Base-by-base conservation (phyloP, 306 rosid genomes). In the Arachis hypogaea region DNA sequence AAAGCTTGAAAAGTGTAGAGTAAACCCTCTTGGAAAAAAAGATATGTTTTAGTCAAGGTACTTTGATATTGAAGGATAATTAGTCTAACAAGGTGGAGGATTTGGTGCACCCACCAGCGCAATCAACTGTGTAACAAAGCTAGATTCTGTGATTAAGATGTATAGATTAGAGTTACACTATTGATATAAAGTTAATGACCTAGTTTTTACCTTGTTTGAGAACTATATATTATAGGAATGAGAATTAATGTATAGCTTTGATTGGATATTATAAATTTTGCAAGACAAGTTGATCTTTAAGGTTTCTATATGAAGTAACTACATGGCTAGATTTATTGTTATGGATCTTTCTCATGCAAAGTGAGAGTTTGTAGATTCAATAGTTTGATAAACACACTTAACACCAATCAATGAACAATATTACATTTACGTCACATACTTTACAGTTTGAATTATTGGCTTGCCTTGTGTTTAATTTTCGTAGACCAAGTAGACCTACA, bases 311-410 rank as follows among this genome's bases (percentile, higher is more conserved):
- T 45, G 49, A 45, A 45, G 9, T 45, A 2, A 8, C 10, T 5
- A 45, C 3, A 7, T 45, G 9, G 8, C 49, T 45, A 0, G 49
- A 45, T 45, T 8, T 9, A 5, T 36, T 22, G 28, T 22, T 22
- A 9, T 55, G 40, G 33, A 5, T 55, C 42, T 33, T 68, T 41
- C 41, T 16, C 52, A 41, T 44, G 67, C 22, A 65, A 40, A 2
- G 22, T 11, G 4, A 56, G 18, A 63, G 43, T 49, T 51, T 5
- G 49, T 9, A 42, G 9, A 11, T 42, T 63, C 46, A 65, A 62
- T 79, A 5, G 66, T 64, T 51, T 59, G 78, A 74, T 69, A 1
- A 50, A 75, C 64, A 28, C 66, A 78, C 29, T 66, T 33, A 73
- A 10, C 41, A 12, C 43, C 72, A 4, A 18, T 56, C 16, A 50